Base-by-base conservation (phyloP, 495 filamentous ascomycete species). In the Penicillium psychrofluorescens region DNA sequence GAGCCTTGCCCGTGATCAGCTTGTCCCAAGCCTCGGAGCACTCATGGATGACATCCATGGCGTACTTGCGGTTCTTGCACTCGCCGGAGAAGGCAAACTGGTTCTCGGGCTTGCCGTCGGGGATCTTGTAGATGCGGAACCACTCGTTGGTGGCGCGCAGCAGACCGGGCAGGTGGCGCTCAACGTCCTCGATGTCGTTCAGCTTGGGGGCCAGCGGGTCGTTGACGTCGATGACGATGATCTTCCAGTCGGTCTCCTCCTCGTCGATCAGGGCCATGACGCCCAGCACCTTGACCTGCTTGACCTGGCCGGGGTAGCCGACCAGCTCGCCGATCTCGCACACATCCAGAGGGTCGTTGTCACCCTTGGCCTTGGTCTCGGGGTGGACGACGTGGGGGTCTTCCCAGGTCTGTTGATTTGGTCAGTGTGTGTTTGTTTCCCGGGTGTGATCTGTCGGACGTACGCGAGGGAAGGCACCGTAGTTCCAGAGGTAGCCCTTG, bases 121-220 rank as follows among this genome's bases (percentile, higher is more conserved):
- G 94, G 73, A 99, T 97, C 80, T 97, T 97, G 83, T 99, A 99
- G 80, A 99, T 97, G 69, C 94, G 88, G 87, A 99, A 99, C 94
- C 94, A 99, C 79, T 99, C 94, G 65, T 99, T 99, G 63, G 92
- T 97, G 61, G 94, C 94, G 51, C 94, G 81, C 61, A 99, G 75
- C 33, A 97, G 85, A 49, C 94, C 94, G 35, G 94, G 94, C 16
- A 99, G 85, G 77, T 97, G 94, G 63, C 91, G 84, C 78, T 97
- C 94, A 45, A 99, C 91, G 68, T 99, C 94, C 78, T 97, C 94
- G 56, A 99, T 85, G 68, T 97, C 91, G 71, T 99, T 89, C 56
- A 99, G 88, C 79, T 95, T 95, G 49, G 86, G 66, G 40, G 94
- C 94, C 43, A 99, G 75, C 54, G 94, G 92, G 72, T 97, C 94